Conservation (phyloP, 352 stramenopile species). For the Globisporangium iwayamae region DNA sequence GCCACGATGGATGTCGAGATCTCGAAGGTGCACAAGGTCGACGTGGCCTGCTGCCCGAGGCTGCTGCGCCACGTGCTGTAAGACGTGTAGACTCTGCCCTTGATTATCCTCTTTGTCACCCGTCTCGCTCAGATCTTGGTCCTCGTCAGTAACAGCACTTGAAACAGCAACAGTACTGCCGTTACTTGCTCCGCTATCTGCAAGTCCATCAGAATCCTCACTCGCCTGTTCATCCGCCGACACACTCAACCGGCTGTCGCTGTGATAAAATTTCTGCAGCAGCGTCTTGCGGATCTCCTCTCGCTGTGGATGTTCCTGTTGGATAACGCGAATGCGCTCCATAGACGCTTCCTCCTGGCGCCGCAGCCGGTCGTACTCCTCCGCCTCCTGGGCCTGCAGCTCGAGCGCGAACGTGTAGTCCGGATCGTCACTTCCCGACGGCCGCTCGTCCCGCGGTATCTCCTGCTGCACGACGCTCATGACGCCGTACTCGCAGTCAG, state of each 20-base stretch:
- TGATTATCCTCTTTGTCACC: slow-evolving; percentile 8
- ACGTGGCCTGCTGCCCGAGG: slow-evolving; percentile 17
- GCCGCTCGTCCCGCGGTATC: slow-evolving; percentile 41
- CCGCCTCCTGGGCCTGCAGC: slow-evolving; percentile 64
- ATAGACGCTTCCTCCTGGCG: slow-evolving; percentile 67
- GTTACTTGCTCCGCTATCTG: slow-evolving; percentile 1
- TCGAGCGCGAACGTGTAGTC: slow-evolving; percentile 76
- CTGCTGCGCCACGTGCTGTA: slow-evolving; percentile 13
- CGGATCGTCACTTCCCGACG: slow-evolving; percentile 34
- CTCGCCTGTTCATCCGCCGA: slow-evolving; percentile 16
- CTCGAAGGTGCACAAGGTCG: slow-evolving; percentile 29
- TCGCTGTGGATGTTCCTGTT: slow-evolving; percentile 44
- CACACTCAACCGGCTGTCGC: slow-evolving; percentile 22
- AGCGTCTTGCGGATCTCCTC: slow-evolving; percentile 43
- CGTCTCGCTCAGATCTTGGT: background rate
- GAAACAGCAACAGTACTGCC: background rate
- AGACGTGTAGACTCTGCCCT: background rate
- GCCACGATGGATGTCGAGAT: slow-evolving; percentile 30
- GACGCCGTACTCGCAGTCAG: slow-evolving; percentile 43
- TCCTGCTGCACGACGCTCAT: slow-evolving; percentile 78
- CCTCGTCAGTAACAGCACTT: background rate
- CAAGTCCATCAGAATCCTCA: slow-evolving; percentile 7
- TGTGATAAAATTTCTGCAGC: slow-evolving; percentile 42
- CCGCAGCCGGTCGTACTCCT: slow-evolving; percentile 69
- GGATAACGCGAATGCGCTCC: slow-evolving; percentile 56